Conservation (phyloP, 78 protist genomes). For the Acrasis kona region DNA sequence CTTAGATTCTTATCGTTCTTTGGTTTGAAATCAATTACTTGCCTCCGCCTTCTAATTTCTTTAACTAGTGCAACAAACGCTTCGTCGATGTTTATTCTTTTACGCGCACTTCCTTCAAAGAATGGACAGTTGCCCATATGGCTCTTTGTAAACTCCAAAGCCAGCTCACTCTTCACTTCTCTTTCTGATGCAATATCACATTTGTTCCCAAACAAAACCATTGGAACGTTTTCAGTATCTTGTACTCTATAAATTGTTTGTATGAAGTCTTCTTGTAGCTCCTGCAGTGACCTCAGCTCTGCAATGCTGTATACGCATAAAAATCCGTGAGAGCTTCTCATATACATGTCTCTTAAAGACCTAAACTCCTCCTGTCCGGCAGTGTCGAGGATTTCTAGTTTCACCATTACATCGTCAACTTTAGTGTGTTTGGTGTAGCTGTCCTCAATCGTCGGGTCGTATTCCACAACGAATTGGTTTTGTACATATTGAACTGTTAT, state of each 20-base stretch:
- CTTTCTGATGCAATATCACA: conserved; percentile 38
- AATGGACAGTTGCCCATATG: conserved; percentile 29
- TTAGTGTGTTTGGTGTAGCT: conserved; percentile 74
- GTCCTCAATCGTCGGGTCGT: conserved; percentile 96
- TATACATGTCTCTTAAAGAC: neutral
- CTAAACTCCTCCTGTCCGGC: conserved; percentile 20
- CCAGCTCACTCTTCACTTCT: conserved; percentile 44
- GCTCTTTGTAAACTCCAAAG: conserved; percentile 37
- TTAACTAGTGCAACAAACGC: conserved; percentile 45
- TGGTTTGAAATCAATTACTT: neutral
- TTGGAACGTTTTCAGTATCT: conserved; percentile 50
- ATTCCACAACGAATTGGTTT: conserved; percentile 49
- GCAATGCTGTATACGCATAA: conserved; percentile 64
- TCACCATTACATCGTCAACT: conserved; percentile 9
- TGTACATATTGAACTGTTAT: conserved; percentile 31
- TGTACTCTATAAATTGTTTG: conserved; percentile 8
- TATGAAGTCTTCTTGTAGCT: conserved; percentile 33
- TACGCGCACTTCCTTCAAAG: conserved; percentile 64
- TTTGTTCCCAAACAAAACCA: conserved; percentile 84
- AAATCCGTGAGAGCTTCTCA: conserved; percentile 74
- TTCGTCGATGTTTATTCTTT: conserved; percentile 59
- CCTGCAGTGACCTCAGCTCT: conserved; percentile 45
- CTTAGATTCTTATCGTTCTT: too few relatives aligned
- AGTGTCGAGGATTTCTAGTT: conserved; percentile 11
- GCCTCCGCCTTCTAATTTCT: conserved; percentile 13